A percentile compares a stretch with the other conserved stretches of the same genome.
phyloP scores from a whole-genome alignment of 2,329 filamentous ascomycete genomes.

The Arthrinium puccinioides region DNA sequence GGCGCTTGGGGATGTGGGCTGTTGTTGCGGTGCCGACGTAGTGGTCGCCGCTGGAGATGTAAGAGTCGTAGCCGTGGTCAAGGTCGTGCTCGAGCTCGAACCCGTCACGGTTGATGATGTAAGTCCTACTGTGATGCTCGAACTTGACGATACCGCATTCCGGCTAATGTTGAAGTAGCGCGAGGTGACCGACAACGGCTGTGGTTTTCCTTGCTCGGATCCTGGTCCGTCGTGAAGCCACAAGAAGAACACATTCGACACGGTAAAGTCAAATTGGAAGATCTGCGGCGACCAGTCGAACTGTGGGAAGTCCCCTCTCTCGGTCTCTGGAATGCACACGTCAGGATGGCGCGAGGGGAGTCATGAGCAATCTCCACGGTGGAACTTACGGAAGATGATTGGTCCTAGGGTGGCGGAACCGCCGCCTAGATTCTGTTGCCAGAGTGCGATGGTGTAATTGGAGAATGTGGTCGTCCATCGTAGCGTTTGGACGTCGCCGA shows the following conservation, averaged over 20 bases:
- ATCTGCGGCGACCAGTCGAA: conserved; percentile 2
- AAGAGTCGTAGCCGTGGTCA: too few species aligned
- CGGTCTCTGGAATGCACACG: not conserved
- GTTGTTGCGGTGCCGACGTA: too few species aligned
- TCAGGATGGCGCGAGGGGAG: not conserved
- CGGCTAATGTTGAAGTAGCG: too few species aligned
- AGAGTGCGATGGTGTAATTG: not conserved
- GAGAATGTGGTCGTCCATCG: not conserved
- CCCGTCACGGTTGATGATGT: too few species aligned
- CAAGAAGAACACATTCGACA: not conserved
- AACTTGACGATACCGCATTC: too few species aligned
- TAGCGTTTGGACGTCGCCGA: not conserved
- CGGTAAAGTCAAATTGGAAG: not conserved
- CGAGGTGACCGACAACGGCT: too few species aligned
- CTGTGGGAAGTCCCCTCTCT: not conserved
- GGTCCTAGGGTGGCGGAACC: not conserved
- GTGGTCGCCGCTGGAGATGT: too few species aligned
- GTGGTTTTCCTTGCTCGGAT: too few species aligned
- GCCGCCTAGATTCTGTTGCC: not conserved
- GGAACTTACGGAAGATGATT: conserved; percentile 1
- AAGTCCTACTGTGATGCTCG: too few species aligned
- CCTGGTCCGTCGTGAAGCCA: not conserved
- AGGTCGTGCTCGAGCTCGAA: too few species aligned
- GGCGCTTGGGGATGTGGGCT: too few species aligned
- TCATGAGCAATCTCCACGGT: not conserved